Percentiles rank a stretch among this genome's conserved stretches.
phyloP scores from a whole-genome alignment of 768 basidiomycete species.

The Psilocybe azurescens region DNA sequence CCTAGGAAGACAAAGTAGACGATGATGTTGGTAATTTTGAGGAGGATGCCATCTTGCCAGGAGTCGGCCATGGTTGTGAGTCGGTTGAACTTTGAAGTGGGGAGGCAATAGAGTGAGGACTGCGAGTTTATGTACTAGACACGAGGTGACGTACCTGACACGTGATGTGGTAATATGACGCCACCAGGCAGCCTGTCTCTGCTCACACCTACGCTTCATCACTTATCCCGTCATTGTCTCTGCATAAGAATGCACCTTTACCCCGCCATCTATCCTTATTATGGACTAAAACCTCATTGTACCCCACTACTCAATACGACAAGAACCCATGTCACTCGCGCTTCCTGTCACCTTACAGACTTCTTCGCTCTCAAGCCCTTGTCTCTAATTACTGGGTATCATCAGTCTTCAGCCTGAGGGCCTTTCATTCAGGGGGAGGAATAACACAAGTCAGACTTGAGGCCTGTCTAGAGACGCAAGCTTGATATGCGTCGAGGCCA shows the following conservation, averaged over 20 bases:
- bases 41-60: conserved; percentile 81
- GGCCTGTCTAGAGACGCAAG: too few species aligned
- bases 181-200: conserved; percentile 12
- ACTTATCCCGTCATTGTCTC: not conserved
- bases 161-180: conserved; percentile 17
- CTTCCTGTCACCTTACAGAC: too few species aligned
- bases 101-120: not conserved
- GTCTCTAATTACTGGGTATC: too few species aligned
- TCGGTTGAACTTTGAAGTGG: conserved; percentile 9
- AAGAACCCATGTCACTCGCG: too few species aligned
- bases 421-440: too few species aligned
- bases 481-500: too few species aligned
- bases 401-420: too few species aligned
- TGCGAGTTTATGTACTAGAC: conserved; percentile 25
- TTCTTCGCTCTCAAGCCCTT: too few species aligned
- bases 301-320: too few species aligned
- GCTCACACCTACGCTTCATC: conserved; percentile 1
- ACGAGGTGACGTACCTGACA: conserved; percentile 24
- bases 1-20: conserved; percentile 89
- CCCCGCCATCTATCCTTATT: conserved; percentile 1
- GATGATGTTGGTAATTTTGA: conserved; percentile 87
- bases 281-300: too few species aligned
- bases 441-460: too few species aligned
- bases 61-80: conserved; percentile 54
- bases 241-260: too few species aligned